Evolutionary conservation across 768 basidiomycete genomes (phyloP).

Genomic region (Dentipellis fragilis): DNA sequence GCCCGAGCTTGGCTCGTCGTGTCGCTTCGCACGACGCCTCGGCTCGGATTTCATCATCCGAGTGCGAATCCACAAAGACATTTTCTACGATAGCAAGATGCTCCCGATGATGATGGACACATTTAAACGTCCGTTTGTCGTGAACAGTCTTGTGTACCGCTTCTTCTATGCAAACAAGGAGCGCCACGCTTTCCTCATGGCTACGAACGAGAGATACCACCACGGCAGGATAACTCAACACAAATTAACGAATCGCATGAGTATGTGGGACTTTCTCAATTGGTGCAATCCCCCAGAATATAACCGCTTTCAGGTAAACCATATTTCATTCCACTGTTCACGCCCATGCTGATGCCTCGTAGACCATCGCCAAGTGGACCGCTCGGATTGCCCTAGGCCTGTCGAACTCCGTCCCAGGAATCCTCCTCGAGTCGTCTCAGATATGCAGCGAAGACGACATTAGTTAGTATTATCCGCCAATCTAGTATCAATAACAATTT

Average conservation of each 20-base stretch:
- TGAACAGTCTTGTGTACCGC: constrained; percentile 45
- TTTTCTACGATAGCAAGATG: constrained; percentile 20
- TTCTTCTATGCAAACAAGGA: constrained; percentile 53
- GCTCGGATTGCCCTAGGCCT: constrained; percentile 52
- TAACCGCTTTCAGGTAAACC: constrained; percentile 42
- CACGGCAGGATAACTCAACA: neutral
- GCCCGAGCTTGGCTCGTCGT: constrained; percentile 43
- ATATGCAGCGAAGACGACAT: constrained; percentile 37
- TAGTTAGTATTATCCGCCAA: constrained; percentile 23
- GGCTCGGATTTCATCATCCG: constrained; percentile 53
- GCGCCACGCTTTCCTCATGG: constrained; percentile 40
- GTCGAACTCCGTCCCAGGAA: constrained; percentile 55
- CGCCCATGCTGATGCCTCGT: neutral
- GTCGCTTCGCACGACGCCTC: constrained; percentile 47
- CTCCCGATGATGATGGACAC: too few relatives aligned
- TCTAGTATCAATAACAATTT: neutral
- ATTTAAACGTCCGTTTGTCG: constrained; percentile 42
- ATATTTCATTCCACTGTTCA: neutral
- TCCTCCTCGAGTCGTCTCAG: constrained; percentile 26
- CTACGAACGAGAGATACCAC: constrained; percentile 37
- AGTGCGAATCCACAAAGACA: constrained; percentile 30
- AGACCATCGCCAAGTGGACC: constrained; percentile 58
- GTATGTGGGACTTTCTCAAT: constrained; percentile 38
- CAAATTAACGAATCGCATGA: constrained; percentile 11
- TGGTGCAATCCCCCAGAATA: constrained; percentile 42